Percentiles rank a stretch among this genome's conserved stretches.
These are phyloP conservation scores for Pichia pseudocactophila DNA, from an alignment of 805 yeast species.

Conservation along the genomic window DNA sequence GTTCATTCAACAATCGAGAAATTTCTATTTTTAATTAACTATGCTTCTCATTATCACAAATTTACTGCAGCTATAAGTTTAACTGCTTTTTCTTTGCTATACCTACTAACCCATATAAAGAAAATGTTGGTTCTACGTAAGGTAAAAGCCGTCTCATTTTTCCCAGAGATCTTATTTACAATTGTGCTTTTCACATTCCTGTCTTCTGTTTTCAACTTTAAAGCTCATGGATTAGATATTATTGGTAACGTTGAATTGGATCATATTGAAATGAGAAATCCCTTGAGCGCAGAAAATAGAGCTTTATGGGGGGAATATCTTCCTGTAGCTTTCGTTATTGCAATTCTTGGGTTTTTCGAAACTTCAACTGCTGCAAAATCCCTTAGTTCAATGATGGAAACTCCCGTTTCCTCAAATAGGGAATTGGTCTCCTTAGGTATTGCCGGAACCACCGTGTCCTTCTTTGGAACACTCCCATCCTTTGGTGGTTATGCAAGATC, in stretches of 20 bases:
- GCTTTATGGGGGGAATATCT: slow-evolving; percentile 46
- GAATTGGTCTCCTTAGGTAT: slow-evolving; percentile 86
- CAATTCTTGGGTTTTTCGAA: slow-evolving; percentile 85
- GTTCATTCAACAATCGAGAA: slow-evolving; percentile 69
- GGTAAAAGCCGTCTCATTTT: slow-evolving; percentile 42
- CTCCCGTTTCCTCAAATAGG: slow-evolving; percentile 74
- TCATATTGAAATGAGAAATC: slow-evolving; percentile 44
- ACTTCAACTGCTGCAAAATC: slow-evolving; percentile 89
- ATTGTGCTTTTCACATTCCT: slow-evolving; percentile 53
- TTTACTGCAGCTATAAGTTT: slow-evolving; percentile 58
- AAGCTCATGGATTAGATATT: slow-evolving; percentile 47
- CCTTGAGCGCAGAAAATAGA: slow-evolving; percentile 41
- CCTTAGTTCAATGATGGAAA: slow-evolving; percentile 62
- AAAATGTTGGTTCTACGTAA: slow-evolving; percentile 26
- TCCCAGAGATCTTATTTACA: slow-evolving; percentile 83
- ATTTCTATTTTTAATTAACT: slow-evolving; percentile 42
- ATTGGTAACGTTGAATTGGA: slow-evolving; percentile 59
- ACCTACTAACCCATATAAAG: slow-evolving; percentile 35
- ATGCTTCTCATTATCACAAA: slow-evolving; percentile 40
- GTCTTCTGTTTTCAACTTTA: slow-evolving; percentile 40
- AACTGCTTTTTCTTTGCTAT: slow-evolving; percentile 37
- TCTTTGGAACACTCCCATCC: slow-evolving; percentile 68
- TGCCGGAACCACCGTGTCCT: slow-evolving; percentile 55
- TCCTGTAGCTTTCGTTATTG: slow-evolving; percentile 66
- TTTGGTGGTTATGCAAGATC: slow-evolving; percentile 97